Base-by-base conservation (phyloP, 2,329 filamentous ascomycete species). In the Xylaria multiplex region DNA sequence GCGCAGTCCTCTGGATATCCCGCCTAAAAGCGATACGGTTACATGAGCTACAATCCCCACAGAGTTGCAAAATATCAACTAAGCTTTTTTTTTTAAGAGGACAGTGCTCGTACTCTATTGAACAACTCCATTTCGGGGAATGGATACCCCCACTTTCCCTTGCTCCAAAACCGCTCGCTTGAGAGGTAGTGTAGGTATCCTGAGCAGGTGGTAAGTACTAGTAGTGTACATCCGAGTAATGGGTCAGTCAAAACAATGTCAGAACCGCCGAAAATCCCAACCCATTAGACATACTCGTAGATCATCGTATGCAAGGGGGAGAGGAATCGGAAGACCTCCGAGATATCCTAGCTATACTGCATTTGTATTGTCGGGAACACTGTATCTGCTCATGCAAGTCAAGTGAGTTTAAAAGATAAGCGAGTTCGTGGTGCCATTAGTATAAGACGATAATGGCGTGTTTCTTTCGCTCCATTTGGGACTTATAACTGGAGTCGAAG, bases 361-460 rank as follows among this genome's bases (percentile, higher is more conserved):
- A 52, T 30, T 24, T 16, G n/a, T 35, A n/a, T 48, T 49, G 27
- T 16, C 14, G 14, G 14, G 6, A 43, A 30, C 22, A 42, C 30
- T n/a, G 22, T 24, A 62, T 65, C 54, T 42, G 22, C 37, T 27
- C 54, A 59, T 52, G 49, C 52, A 57, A 43, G 9, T 22, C 13
- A 48, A 43, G 49, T 58, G 30, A 59, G 53, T 43, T 42, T 50
- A 19, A 9, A 6, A 66, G 64, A 66, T 64, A 64, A 40, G 56
- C 64, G 56, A 67, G 43, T 3, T 55, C 16, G 22, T 67, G 56
- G 60, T 43, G 50, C 57, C 60, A 64, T 57, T n/a, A 16, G 43
- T 45, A 60, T 67, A 32, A 42, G 52, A 43, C 19, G 64, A 66
- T 48, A 9, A 57, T 67, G 64, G 60, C 45, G 30, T 57, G 64